Base-by-base conservation (phyloP, 2,329 filamentous ascomycete species). In the Parastagonospora nodorum region DNA sequence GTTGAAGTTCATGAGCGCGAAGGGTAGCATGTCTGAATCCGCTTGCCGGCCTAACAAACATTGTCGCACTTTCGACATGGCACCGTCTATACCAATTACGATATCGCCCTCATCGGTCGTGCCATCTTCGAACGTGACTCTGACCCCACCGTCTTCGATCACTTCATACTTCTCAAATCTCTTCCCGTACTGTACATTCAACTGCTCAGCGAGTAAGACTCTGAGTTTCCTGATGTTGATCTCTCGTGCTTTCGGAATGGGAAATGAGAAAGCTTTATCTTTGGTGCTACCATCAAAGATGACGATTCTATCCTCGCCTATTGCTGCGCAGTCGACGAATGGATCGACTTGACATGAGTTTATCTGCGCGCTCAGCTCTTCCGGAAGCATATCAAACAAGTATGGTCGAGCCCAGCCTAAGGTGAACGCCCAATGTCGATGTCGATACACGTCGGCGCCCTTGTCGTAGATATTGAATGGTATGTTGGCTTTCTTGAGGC, bases 181-280 rank as follows among this genome's bases (percentile, higher is more conserved):
- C 42, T 60, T 66, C 9, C 57, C 45, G 33, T 67, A 68, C 1
- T 64, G 46, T 4, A 78, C 67, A 45, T 75, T 62, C 2, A 77
- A 42, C 2, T 60, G 71, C 43, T 74, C 61, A 1, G 67, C 63
- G 16, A 74, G 57, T 5, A 77, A 51, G 5, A 63, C 53, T 4
- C 76, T 72, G 29, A 78, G 58, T 43, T 74, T 73, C 11, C 72
- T 66, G 6, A 69, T 69, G 37, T 69, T 69, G 51, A 69, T 69
- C 42, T 69, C 66, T 33, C 60, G 48, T 8, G 65, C 66, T 28
- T 72, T 67, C 2, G 69, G 68, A 9, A 74, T 60, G 2, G 72
- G 67, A 19, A 73, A 66, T 2, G 71, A 66, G 28, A 73, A 68
- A 3, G 68, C 64, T 39, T 67, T 63, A 45, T 74, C 66, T 7